Evolutionary conservation across 495 filamentous ascomycete species (phyloP).

Genomic region (Geoglossum glabrum): DNA sequence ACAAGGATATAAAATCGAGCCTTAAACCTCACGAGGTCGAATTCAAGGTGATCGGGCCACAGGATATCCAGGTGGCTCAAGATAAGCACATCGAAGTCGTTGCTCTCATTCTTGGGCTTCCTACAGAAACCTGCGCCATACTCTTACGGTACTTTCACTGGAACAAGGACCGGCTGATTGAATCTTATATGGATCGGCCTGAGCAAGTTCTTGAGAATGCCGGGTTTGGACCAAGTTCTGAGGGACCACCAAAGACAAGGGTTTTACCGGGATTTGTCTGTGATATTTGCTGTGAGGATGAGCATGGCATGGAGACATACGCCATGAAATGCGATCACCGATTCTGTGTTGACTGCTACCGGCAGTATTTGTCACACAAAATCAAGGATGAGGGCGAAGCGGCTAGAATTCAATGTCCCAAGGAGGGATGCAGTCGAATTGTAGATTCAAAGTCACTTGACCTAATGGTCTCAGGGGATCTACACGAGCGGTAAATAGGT

Average conservation of each 20-base stretch:
- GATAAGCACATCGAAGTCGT: slow-evolving; percentile 72
- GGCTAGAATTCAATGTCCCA: slow-evolving; percentile 81
- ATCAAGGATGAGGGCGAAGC: slow-evolving; percentile 90
- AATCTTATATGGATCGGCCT: slow-evolving; percentile 78
- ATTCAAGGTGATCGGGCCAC: slow-evolving; percentile 58
- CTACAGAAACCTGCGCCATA: slow-evolving; percentile 74
- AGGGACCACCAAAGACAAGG: slow-evolving; percentile 43
- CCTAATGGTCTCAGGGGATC: slow-evolving; percentile 52
- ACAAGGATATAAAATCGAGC: slow-evolving; percentile 52
- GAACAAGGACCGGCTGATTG: slow-evolving; percentile 90
- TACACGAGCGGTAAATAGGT: slow-evolving; percentile 39
- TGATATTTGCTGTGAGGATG: slow-evolving; percentile 93
- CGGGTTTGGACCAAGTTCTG: slow-evolving; percentile 49
- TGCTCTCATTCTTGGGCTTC: slow-evolving; percentile 66
- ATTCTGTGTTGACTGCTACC: slow-evolving; percentile 88
- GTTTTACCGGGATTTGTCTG: slow-evolving; percentile 61
- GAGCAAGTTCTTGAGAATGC: slow-evolving; percentile 65
- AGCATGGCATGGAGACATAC: slow-evolving; percentile 58
- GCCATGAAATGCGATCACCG: slow-evolving; percentile 90
- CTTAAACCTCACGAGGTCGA: slow-evolving; percentile 67
- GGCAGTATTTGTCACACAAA: slow-evolving; percentile 76
- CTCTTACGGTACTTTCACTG: slow-evolving; percentile 72
- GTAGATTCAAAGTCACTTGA: slow-evolving; percentile 80
- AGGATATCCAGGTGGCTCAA: slow-evolving; percentile 65
- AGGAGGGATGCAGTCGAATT: slow-evolving; percentile 69